Conservation (phyloP, 2,329 filamentous ascomycete genomes). For the Coniella lustricola region DNA sequence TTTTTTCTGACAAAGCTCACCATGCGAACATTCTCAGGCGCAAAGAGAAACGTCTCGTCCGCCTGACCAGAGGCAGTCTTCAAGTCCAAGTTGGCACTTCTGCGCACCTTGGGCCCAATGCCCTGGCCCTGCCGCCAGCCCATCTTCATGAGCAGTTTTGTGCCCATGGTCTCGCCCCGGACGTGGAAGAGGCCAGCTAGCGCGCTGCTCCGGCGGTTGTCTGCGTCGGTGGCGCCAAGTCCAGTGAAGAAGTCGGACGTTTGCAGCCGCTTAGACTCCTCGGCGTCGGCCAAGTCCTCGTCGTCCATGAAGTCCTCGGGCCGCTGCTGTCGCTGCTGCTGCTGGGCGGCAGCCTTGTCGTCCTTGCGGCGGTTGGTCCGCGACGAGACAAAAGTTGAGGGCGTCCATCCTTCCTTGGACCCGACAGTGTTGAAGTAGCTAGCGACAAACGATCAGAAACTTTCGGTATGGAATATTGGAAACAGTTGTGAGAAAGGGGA, state of each 20-base stretch:
- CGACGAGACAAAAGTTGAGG: constrained; percentile 85
- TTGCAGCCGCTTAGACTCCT: constrained; percentile 67
- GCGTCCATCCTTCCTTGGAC: constrained; percentile 96
- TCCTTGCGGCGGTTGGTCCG: constrained; percentile 70
- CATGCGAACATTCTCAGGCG: constrained; percentile 71
- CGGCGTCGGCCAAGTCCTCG: constrained; percentile 82
- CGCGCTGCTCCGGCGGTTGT: constrained; percentile 39
- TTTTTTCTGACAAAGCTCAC: constrained; percentile 59
- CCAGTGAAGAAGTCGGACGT: constrained; percentile 69
- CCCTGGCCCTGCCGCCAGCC: constrained; percentile 94
- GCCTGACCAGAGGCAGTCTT: constrained; percentile 29
- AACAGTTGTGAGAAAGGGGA: too few relatives aligned
- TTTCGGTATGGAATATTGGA: too few relatives aligned
- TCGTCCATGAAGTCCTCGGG: constrained; percentile 97
- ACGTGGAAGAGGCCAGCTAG: constrained; percentile 67
- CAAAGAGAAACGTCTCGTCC: constrained; percentile 64
- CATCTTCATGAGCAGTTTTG: constrained; percentile 82
- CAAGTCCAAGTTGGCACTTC: constrained; percentile 62
- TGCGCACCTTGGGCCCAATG: constrained; percentile 76
- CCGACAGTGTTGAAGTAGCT: constrained; percentile 98
- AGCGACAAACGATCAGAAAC: too few relatives aligned
- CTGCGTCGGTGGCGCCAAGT: constrained; percentile 59
- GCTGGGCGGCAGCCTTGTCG: constrained; percentile 40
- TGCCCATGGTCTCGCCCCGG: constrained; percentile 77
- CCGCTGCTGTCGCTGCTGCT: constrained; percentile 44